Evolutionary conservation across 192 early-diverging fungal genomes (phyloP).

Genomic region (Coemansia erecta): DNA sequence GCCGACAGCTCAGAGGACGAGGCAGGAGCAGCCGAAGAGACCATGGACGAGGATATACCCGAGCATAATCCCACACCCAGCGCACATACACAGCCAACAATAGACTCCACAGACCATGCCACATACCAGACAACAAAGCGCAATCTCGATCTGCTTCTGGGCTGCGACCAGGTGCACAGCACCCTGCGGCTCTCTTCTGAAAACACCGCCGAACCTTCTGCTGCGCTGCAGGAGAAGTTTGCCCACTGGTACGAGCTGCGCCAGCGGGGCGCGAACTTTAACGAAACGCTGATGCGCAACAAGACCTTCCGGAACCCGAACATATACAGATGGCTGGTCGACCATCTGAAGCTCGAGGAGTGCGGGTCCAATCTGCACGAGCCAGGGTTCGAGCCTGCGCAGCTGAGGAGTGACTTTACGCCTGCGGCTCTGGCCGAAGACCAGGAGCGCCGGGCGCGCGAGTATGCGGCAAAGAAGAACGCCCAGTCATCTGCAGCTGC

Average conservation of each 20-base stretch:
- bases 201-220: conserved; percentile 51
- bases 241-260: conserved; percentile 68
- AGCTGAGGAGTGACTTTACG: conserved; percentile 36
- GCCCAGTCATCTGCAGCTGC: conserved; percentile 21
- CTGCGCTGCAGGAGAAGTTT: conserved; percentile 73
- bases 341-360: conserved; percentile 79
- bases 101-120: conserved; percentile 6
- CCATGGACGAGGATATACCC: background rate
- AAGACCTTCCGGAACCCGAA: conserved; percentile 90
- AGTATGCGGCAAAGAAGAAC: conserved; percentile 28
- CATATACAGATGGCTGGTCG: conserved; percentile 85
- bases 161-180: conserved; percentile 30
- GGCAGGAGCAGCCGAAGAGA: background rate
- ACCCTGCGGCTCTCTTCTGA: conserved; percentile 1
- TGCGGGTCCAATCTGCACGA: conserved; percentile 73
- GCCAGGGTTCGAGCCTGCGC: conserved; percentile 64
- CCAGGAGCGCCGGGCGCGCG: conserved; percentile 42
- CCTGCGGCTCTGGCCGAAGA: conserved; percentile 28
- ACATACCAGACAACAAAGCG: conserved; percentile 21
- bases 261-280: conserved; percentile 71
- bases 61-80: background rate
- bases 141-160: conserved; percentile 29
- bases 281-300: conserved; percentile 75
- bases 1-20: conserved; percentile 1
- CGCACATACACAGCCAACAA: background rate